Evolutionary conservation across 495 filamentous ascomycete species (phyloP).

Genomic region (Aspergillus cristatus): DNA sequence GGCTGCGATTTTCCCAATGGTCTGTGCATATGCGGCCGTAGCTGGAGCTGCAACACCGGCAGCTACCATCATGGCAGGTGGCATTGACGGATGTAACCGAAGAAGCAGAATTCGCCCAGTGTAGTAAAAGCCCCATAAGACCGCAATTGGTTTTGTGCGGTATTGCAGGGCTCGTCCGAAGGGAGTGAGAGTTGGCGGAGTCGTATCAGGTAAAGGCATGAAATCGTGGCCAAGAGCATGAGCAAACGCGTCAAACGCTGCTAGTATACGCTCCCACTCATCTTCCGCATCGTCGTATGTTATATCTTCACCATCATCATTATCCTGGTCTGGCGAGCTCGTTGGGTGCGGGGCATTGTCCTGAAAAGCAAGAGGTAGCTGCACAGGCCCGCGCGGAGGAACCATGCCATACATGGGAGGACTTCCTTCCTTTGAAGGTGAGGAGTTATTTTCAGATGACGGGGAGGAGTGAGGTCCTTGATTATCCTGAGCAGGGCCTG

Average conservation of each 20-base stretch:
- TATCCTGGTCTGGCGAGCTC: constrained; percentile 13
- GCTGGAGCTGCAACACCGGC: constrained; percentile 60
- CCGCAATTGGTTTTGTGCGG: constrained; percentile 74
- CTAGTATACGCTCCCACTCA: constrained; percentile 71
- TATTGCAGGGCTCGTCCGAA: constrained; percentile 81
- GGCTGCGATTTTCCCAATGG: constrained; percentile 71
- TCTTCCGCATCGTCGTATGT: constrained; percentile 59
- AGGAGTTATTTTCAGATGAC: constrained; percentile 1
- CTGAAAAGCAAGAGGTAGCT: constrained; percentile 34
- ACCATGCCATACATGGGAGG: constrained; percentile 48
- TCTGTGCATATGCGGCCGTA: constrained; percentile 60
- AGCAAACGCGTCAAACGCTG: constrained; percentile 58
- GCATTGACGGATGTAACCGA: constrained; percentile 79
- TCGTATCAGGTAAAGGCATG: constrained; percentile 66
- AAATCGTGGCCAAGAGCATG: constrained; percentile 65
- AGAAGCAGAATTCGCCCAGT: constrained; percentile 69
- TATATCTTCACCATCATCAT: constrained; percentile 46
- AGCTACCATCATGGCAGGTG: constrained; percentile 80
- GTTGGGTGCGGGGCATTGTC: constrained; percentile 11
- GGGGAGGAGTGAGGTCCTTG: background rate
- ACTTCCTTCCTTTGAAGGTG: constrained; percentile 5
- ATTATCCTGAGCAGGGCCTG: no score
- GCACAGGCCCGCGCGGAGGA: constrained; percentile 29
- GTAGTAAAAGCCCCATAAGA: constrained; percentile 77
- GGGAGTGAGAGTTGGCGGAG: constrained; percentile 53